Evolutionary conservation across 2,329 filamentous ascomycete genomes (phyloP).

Genomic region (Botryotinia calthae): DNA sequence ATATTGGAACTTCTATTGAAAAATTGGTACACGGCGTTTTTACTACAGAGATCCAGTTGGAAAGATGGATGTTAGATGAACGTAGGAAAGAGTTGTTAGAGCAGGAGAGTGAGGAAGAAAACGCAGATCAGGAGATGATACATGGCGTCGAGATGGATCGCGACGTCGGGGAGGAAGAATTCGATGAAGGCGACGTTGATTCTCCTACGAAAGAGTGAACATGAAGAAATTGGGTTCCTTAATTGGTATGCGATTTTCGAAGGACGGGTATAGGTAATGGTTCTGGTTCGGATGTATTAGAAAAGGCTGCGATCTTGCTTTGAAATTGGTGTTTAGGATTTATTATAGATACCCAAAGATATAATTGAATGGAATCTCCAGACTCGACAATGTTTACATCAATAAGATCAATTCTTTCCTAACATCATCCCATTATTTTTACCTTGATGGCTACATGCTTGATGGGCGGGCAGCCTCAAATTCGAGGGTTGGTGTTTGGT

Average conservation of each 20-base stretch:
- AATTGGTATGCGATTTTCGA: not conserved
- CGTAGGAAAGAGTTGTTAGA: constrained; percentile 25
- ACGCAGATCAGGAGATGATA: not conserved
- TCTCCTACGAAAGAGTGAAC: not conserved
- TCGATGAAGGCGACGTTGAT: not conserved
- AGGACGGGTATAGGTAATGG: not conserved
- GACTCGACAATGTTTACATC: not conserved
- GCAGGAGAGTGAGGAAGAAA: not conserved
- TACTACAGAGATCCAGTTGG: constrained; percentile 33
- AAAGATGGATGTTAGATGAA: constrained; percentile 33
- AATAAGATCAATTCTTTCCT: not conserved
- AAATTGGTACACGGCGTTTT: constrained; percentile 34
- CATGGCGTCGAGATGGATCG: not conserved
- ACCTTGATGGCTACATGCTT: constrained; percentile 3
- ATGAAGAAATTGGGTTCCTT: not conserved
- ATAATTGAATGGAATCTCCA: not conserved
- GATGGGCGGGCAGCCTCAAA: not conserved
- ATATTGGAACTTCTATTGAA: constrained; percentile 31
- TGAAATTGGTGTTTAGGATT: not conserved
- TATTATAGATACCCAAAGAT: constrained; percentile 5
- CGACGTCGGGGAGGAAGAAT: not conserved
- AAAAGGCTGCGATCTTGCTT: not conserved
- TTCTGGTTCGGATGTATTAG: not conserved
- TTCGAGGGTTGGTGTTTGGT: not conserved
- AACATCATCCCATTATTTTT: not conserved